Base-by-base conservation (phyloP, 1,284 basidiomycete species). In the Sanghuangporus weigelae region DNA sequence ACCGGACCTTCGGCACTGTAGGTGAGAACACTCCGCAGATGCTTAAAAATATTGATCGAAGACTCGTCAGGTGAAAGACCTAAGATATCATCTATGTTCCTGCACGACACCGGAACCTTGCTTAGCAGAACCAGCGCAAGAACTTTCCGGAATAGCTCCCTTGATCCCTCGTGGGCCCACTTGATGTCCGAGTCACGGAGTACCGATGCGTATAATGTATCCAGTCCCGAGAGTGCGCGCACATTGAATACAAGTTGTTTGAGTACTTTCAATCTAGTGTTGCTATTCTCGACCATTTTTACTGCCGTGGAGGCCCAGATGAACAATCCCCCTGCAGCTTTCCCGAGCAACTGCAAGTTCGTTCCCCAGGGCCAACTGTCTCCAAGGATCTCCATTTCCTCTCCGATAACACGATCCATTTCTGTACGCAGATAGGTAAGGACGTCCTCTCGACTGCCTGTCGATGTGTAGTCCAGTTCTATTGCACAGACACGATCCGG, bases 291-390 rank as follows among this genome's bases (percentile, higher is more conserved):
- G 26, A 63, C 46, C 26, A 63, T 8, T 31, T 69, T 72, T 51
- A 73, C 63, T 21, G 49, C 31, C 21, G 59, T 4, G 49, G 73
- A 62, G 7, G 72, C 69, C 56, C 72, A 73, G 31, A 73, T 73
- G 56, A 73, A 73, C 11, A 73, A 57, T 1, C 71, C 69, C n/a
- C 65, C 59, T 1, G 71, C 65, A 26, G 67, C 71, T 35, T 68
- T 50, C 11, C 69, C 69, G 21, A 73, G 63, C n/a, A n/a, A 26
- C 26, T 26, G 26, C 3, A 26, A 26, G 26, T 26, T 26, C 26
- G 26, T 3, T 26, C 3, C 26, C 26, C 26, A 26, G 26, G 26
- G 26, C 26, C 26, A 26, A 26, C 26, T 26, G 26, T 26, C 26
- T 26, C 26, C 26, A 26, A 1, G 3, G 26, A 26, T 3, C 26